These are phyloP conservation scores for Zygoascus sp. DNA, from an alignment of 1,139 yeast genomes.

Conservation along the genomic window DNA sequence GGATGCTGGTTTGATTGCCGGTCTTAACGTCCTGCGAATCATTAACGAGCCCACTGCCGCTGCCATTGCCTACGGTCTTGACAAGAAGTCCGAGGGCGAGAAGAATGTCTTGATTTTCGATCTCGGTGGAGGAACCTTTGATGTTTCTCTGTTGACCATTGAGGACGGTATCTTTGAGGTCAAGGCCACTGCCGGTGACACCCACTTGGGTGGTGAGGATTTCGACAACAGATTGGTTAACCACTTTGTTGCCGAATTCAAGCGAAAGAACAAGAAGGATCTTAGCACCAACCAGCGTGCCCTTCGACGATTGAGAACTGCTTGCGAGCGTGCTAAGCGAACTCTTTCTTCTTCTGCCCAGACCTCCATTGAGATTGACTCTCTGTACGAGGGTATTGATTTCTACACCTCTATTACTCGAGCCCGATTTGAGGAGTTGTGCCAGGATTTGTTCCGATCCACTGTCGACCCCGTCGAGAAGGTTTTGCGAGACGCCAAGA, in stretches of 20 bases:
- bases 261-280: conserved; percentile 94
- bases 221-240: conserved; percentile 95
- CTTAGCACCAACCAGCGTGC: conserved; percentile 92
- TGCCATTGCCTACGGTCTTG: conserved; percentile 96
- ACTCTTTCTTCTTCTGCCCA: conserved; percentile 95
- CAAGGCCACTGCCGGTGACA: conserved; percentile 99
- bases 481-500: conserved; percentile 93
- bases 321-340: conserved; percentile 99
- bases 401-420: conserved; percentile 96
- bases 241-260: conserved; percentile 91
- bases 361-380: conserved; percentile 95
- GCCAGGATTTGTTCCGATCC: conserved; percentile 92
- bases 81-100: conserved; percentile 84
- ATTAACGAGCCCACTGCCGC: conserved; percentile 97
- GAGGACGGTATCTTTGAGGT: conserved; percentile 99
- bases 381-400: conserved; percentile 93
- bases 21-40: conserved; percentile 89
- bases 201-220: conserved; percentile 99
- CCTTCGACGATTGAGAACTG: conserved; percentile 96
- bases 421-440: conserved; percentile 98
- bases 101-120: conserved; percentile 84
- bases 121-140: conserved; percentile 99
- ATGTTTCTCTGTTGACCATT: conserved; percentile 92
- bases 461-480: conserved; percentile 97
- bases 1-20: conserved; percentile 96